Conservation (phyloP, 75 land plant species). For the Isoetes taiwanensis region DNA sequence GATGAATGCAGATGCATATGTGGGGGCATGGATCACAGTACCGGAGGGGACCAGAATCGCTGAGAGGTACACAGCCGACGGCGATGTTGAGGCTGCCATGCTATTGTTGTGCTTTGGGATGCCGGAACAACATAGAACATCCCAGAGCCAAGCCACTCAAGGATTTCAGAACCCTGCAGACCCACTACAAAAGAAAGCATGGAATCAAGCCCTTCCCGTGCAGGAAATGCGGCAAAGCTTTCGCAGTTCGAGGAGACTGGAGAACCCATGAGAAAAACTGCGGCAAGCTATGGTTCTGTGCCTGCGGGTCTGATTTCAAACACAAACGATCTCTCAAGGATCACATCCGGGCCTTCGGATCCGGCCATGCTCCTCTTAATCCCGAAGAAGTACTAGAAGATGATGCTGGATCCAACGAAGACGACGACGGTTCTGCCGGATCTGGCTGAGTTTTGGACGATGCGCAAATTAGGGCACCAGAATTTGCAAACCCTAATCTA, state of each 20-base stretch:
- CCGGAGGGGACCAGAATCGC: constrained; percentile 66
- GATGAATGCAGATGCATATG: constrained; percentile 78
- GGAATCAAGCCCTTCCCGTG: constrained; percentile 86
- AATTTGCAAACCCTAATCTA: no score
- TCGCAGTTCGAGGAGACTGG: constrained; percentile 83
- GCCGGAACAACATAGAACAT: constrained; percentile 85
- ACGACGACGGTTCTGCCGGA: no score
- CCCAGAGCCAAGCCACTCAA: constrained; percentile 72
- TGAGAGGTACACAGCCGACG: constrained; percentile 52
- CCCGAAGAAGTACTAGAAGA: no score
- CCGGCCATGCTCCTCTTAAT: constrained; percentile 47
- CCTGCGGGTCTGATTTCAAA: constrained; percentile 75
- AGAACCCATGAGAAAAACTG: constrained; percentile 90
- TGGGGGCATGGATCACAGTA: constrained; percentile 92
- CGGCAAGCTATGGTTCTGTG: constrained; percentile 76
- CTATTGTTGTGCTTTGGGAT: constrained; percentile 73
- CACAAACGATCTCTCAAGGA: constrained; percentile 85
- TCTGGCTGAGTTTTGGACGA: no score
- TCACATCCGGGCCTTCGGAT: constrained; percentile 74
- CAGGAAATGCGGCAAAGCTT: constrained; percentile 70
- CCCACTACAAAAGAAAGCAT: constrained; percentile 89
- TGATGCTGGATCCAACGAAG: no score
- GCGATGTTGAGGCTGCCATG: constrained; percentile 88
- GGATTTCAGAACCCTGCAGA: constrained; percentile 79
- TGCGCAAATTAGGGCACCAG: no score